Percentiles rank a stretch among this genome's conserved stretches.
Conservation (phyloP, 179 eudicot species). For the Nepenthes alata region DNA sequence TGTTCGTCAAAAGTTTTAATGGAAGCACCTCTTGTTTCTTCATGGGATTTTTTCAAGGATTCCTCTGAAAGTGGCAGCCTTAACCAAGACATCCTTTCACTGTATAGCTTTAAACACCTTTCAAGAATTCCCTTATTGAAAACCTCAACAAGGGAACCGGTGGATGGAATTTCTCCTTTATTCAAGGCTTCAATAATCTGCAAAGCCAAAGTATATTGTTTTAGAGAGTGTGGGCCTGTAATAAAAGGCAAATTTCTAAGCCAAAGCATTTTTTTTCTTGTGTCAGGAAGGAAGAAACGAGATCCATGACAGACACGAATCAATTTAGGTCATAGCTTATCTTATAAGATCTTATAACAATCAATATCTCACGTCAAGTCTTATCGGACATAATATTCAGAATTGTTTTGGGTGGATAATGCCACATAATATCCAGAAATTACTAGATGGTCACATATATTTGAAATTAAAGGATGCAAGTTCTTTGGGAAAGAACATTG, state of each 20-base stretch:
- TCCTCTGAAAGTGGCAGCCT: constrained; percentile 49
- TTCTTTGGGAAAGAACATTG: no score
- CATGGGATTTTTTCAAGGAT: constrained; percentile 43
- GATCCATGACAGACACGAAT: neutral
- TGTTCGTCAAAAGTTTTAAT: constrained; percentile 68
- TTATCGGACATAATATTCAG: no score
- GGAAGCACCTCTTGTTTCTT: constrained; percentile 43
- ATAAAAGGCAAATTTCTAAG: neutral
- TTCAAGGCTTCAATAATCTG: constrained; percentile 97
- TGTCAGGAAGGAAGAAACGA: neutral
- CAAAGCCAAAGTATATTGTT: constrained; percentile 9
- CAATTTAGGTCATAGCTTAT: no score
- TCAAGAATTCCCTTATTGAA: constrained; percentile 85
- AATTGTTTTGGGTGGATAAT: no score
- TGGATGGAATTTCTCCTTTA: constrained; percentile 96
- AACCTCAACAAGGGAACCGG: constrained; percentile 96
- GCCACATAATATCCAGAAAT: no score
- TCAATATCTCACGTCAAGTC: no score
- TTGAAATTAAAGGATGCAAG: no score
- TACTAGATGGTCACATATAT: no score
- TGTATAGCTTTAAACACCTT: constrained; percentile 67
- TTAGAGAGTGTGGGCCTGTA: neutral
- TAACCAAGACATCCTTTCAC: constrained; percentile 48
- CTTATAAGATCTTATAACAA: no score
- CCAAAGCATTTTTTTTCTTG: neutral